phyloP scores from a whole-genome alignment of 352 stramenopile genomes.

The Blastocystis sp. region DNA sequence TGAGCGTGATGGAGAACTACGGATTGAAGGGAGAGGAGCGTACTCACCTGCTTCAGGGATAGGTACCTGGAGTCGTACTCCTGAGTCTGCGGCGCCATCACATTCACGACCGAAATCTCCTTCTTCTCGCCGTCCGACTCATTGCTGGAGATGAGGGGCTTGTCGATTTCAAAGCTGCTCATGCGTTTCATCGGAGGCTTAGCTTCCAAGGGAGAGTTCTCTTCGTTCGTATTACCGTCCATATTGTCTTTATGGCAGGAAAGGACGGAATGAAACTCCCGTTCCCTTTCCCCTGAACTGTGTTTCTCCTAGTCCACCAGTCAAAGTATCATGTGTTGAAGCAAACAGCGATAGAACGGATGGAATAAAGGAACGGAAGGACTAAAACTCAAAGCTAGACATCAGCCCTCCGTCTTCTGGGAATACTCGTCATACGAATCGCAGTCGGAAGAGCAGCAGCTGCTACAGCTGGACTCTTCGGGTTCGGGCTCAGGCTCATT shows the following conservation, averaged over 20 bases:
- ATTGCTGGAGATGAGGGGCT: slow-evolving; percentile 57
- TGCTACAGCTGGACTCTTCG: slow-evolving; percentile 35
- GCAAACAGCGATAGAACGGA: background rate
- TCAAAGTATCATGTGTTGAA: background rate
- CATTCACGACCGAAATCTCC: background rate
- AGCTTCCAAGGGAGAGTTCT: background rate
- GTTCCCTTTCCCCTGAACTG: background rate
- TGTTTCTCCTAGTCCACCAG: background rate
- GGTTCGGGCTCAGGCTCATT: slow-evolving; percentile 26
- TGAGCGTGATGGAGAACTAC: slow-evolving; percentile 65
- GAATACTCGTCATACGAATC: background rate
- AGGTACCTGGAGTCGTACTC: slow-evolving; percentile 55
- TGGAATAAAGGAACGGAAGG: background rate
- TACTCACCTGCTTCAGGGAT: slow-evolving; percentile 33
- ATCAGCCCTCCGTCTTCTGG: background rate
- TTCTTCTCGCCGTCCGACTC: slow-evolving; percentile 44
- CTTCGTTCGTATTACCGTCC: slow-evolving; percentile 4
- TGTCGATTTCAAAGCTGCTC: slow-evolving; percentile 68
- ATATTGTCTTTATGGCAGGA: slow-evolving; percentile 3
- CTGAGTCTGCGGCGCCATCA: background rate
- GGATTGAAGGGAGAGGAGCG: background rate
- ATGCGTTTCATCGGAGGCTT: background rate
- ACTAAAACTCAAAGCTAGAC: background rate
- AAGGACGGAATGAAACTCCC: background rate
- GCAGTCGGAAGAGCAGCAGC: slow-evolving; percentile 46